Conservation (phyloP, 1,284 basidiomycete genomes). For the Sporisorium graminicola region DNA sequence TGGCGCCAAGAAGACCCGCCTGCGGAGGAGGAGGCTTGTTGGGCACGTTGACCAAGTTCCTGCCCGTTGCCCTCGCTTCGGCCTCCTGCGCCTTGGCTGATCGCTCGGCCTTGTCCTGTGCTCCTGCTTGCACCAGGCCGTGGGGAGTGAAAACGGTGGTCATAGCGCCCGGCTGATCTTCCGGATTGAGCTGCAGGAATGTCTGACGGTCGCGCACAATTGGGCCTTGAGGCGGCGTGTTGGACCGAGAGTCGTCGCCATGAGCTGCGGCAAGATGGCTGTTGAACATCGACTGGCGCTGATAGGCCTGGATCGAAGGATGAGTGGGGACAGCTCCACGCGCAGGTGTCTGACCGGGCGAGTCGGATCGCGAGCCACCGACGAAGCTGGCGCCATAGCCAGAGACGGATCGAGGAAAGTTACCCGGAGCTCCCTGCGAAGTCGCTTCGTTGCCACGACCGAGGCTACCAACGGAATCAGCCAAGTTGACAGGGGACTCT, state of each 20-base stretch:
- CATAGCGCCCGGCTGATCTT: conserved; percentile 65
- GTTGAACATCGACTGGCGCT: conserved; percentile 60
- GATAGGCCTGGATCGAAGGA: conserved; percentile 41
- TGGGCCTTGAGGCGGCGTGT: conserved; percentile 47
- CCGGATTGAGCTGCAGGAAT: conserved; percentile 61
- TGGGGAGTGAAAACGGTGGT: conserved; percentile 83
- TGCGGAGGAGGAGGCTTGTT: conserved; percentile 94
- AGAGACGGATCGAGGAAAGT: conserved; percentile 33
- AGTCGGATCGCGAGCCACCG: conserved; percentile 29
- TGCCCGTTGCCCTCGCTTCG: conserved; percentile 87
- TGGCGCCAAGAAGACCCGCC: conserved; percentile 92
- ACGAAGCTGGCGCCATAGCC: conserved; percentile 30
- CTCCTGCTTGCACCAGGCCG: conserved; percentile 90
- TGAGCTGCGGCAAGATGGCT: conserved; percentile 53
- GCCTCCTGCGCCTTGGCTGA: conserved; percentile 95
- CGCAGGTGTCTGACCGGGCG: conserved; percentile 36
- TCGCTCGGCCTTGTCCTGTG: conserved; percentile 93
- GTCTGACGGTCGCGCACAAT: conserved; percentile 54
- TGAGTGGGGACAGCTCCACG: conserved; percentile 29
- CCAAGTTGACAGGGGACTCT: conserved; percentile 32
- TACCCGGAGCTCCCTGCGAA: conserved; percentile 12
- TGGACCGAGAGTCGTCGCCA: conserved; percentile 53
- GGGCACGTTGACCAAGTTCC: conserved; percentile 90
- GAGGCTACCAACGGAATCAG: conserved; percentile 41
- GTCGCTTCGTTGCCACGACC: conserved; percentile 20